Evolutionary conservation across 176 grass and related monocot species (phyloP), one percentile per base, ranked within the genome.

Genomic region (Carex myosuroides): DNA sequence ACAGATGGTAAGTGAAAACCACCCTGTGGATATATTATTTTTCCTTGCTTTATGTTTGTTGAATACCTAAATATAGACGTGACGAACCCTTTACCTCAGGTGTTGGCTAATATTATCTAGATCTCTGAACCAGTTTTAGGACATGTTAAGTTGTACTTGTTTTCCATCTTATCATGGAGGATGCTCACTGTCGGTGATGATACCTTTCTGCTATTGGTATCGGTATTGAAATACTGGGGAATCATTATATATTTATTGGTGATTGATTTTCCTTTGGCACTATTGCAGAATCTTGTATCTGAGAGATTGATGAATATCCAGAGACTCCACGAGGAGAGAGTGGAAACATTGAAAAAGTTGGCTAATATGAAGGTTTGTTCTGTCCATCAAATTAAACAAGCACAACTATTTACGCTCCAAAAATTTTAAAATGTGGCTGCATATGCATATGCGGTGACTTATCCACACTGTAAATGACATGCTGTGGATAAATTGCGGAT

Each of bases 261-360:
- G 85, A 48, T 70, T 60, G 59, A 85, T 85, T 80, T 70, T 79
- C 41, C 1, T 83, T 60, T 44, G 67, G 61, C 39, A 87, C 63
- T 57, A 79, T 59, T 86, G 3, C 83, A 99, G 97, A 87, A 91
- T 60, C 70, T 96, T 67, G 87, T 81, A 81, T 94, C 88, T 33
- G 90, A 91, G 58, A 91, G 91, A 66, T 70, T 94, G 81, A 64
- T 78, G 16, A 93, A 96, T 78, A 96, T 99, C 44, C 89, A 21
- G 58, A 94, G 91, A 88, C 72, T 99, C 64, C 90, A 99, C 60
- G 90, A 94, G 87, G 90, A 99, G 78, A 93, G 90, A 92, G 91
- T 91, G 70, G 90, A 89, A 87, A 94, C 90, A 89, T 70, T 99
- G 81, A 96, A 89, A 79, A 96, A 94, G 84, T 67, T 96, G 82